Evolutionary conservation across 345 rosid genomes (phyloP), one percentile per base, ranked within the genome.

Genomic region (Salix suchowensis): DNA sequence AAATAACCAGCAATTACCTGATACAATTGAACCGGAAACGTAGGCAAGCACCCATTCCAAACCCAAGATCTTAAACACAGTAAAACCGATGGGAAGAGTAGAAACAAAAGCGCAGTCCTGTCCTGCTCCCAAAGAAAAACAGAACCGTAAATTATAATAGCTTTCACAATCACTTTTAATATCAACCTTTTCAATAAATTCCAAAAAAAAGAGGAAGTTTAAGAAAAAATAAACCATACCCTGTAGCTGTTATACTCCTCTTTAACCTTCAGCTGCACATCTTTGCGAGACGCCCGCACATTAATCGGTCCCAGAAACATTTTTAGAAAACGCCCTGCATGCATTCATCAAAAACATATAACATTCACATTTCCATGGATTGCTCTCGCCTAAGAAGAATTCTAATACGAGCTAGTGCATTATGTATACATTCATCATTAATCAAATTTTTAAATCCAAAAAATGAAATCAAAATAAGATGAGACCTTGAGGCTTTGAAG

Each of bases 191-290:
- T 40, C 44, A 40, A 40, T 40, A 40, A 9, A 40, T 40, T 42
- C 46, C 46, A 42, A 24, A 5, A 8, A 50, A 48, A 52, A 39
- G 30, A 28, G 44, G 65, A 6, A 71, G 11, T 58, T 54, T 28
- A 50, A 69, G 74, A 39, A 16, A 28, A 42, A 36, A n/a, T 4
- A 58, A 13, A 26, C 8, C 77, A 28, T 79, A 91, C 99, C 80
- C 98, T 89, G 84, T 91, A 96, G 74, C 94, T 85, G 87, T 94
- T 96, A 85, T 96, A 96, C 82, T 96, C 98, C 82, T 96, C 99
- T 85, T 96, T 96, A 73, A 91, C 97, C 89, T 96, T 94, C 78
- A 94, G 88, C 68, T 88, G 97, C 54, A 94, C 82, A 58, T 94
- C 98, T 83, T 92, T 94, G 80, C 91, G 89, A 67, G 86, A 82